Base-by-base conservation (phyloP, 1,284 basidiomycete genomes). In the Cutaneotrichosporon daszewskae region DNA sequence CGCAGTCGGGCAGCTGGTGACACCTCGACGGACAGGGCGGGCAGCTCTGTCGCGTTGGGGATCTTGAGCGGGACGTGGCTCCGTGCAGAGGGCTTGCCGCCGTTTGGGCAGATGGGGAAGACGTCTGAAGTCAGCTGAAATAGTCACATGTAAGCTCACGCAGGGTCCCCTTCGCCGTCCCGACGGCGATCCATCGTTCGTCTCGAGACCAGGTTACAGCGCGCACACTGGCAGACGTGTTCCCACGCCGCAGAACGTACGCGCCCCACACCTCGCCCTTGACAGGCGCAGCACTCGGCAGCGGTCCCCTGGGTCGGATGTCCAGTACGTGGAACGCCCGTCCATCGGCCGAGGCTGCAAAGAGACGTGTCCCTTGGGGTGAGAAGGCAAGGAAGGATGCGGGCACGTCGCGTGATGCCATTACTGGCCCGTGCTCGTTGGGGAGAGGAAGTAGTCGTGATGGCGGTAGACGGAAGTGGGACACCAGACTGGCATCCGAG, bases 91-190 rank as follows among this genome's bases (percentile, higher is more conserved):
- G 83, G 74, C 39, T 73, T 74, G 3, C 87, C 85, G 1, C 85
- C 86, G 43, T 80, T 80, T 0, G 85, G 85, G 58, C 85, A 83
- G 17, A 83, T 73, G 9, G 84, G 79, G 61, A 86, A 90, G 0
- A 89, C 69, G 68, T 91, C 84, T 31, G 82, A 62, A 0, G 39
- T 47, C 17, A 83, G 35, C 34, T 18, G 14, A 10, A 13, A 41
- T 37, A 11, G 24, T 10, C 10, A 19, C 12, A 17, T 17, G 5
- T 24, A 66, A n/a, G n/a, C 71, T 66, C 51, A 72, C 71, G 75
- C 20, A 73, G 55, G 0, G 74, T 76, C 0, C 75, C 72, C 35
- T 64, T 66, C 19, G 57, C 62, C 0, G 75, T 87, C 2, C 78
- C 79, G 24, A 89, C 70, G 1, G 80, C 84, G 5, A 84, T 69